Evolutionary conservation across 2,329 filamentous ascomycete genomes (phyloP).

Genomic region (Apiospora saccharicola): DNA sequence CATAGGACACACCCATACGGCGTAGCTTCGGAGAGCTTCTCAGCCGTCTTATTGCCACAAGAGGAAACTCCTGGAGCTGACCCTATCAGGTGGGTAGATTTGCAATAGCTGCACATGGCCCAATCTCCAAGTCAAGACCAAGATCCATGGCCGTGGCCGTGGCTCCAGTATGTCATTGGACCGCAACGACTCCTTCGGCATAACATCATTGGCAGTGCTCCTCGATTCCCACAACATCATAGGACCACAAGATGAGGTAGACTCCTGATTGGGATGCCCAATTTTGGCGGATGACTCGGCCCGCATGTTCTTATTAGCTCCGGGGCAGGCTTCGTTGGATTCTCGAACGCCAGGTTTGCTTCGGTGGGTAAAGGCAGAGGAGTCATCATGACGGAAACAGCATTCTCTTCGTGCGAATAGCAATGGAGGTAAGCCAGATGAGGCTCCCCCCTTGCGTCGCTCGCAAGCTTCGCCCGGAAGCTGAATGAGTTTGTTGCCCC

Average conservation of each 20-base stretch:
- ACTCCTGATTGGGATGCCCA: slow-evolving; percentile 2
- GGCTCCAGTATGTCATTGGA: background rate
- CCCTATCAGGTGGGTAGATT: slow-evolving; percentile 4
- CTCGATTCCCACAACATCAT: background rate
- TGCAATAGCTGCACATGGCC: background rate
- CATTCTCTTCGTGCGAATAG: slow-evolving; percentile 12
- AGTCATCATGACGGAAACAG: slow-evolving; percentile 14
- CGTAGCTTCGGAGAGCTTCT: slow-evolving; percentile 13
- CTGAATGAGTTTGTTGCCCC: slow-evolving; percentile 1
- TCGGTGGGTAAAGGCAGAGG: background rate
- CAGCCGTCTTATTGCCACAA: background rate
- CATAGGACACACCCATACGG: slow-evolving; percentile 18
- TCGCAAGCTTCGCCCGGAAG: slow-evolving; percentile 12
- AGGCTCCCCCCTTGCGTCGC: background rate
- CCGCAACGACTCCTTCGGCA: background rate
- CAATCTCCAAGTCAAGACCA: background rate
- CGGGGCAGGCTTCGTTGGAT: background rate
- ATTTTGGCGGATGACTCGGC: slow-evolving; percentile 4
- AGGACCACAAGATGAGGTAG: slow-evolving; percentile 6
- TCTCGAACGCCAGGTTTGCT: slow-evolving; percentile 7
- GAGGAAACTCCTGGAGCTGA: background rate
- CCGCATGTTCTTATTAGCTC: background rate
- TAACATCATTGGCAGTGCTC: background rate
- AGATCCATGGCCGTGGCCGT: background rate
- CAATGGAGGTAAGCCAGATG: background rate